Base-by-base conservation (phyloP, 2,329 filamentous ascomycete species). In the Sclerotiophoma versabilis region DNA sequence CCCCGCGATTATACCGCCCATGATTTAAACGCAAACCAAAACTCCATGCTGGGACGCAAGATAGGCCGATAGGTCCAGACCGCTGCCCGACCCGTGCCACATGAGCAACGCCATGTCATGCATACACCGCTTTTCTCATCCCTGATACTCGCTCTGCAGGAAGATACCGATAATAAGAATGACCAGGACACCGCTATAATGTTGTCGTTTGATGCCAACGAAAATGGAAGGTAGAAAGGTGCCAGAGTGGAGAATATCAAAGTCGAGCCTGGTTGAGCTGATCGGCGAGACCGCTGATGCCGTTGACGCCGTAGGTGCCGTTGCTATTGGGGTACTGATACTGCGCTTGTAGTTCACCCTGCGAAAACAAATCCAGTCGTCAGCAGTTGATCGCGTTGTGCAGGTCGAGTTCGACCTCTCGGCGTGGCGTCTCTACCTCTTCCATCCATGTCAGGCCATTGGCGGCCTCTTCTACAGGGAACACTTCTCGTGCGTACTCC, bases 401-500 rank as follows among this genome's bases (percentile, higher is more conserved):
- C 55, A 72, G 70, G 58, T 73, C 69, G 52, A 69, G 59, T 41
- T 75, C 73, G 49, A 73, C 57, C 57, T 71, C 70, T 51, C 67
- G 68, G 49, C 61, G 64, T 57, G 72, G 72, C 62, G 70, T 75
- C 57, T 74, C 72, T 60, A 77, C 75, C 71, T 83, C 80, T 58
- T 80, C 78, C 93, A 97, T 98, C 95, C 95, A 99, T 14, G 89
- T 91, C 69, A 95, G 79, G 5, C 93, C 93, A 72, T 98, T 98
- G 26, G 92, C 92, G 65, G 93, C 89, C 77, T 99, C 95, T 75
- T 99, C 95, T 11, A 97, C 83, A 0, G 92, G 91, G 68, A 98
- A 98, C 23, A 96, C 92, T 73, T 98, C 95, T 42, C 90, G 84
- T 1, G 93, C 93, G 73, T 98, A 99, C 76, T 98, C 95, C 72